A percentile compares a stretch with the other conserved stretches of the same genome.
Evolutionary conservation across 768 basidiomycete genomes (phyloP).

Genomic region (Coprinopsis strossmayeri): DNA sequence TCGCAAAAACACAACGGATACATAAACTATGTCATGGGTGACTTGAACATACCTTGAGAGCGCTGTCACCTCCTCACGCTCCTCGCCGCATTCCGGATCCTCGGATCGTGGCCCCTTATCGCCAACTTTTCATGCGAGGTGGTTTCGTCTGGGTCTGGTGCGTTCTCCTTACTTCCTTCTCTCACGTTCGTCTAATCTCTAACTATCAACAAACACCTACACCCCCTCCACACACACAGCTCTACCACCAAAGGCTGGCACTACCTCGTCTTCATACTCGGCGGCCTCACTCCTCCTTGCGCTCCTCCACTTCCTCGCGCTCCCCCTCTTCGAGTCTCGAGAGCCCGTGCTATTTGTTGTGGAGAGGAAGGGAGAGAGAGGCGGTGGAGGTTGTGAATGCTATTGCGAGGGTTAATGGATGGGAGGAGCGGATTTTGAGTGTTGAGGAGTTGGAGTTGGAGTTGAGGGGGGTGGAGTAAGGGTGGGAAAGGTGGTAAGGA

Average conservation of each 20-base stretch:
- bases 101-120: constrained; percentile 60
- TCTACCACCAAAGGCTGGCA: constrained; percentile 67
- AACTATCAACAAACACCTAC: too few species aligned
- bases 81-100: neutral
- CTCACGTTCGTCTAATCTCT: too few species aligned
- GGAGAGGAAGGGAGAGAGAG: constrained; percentile 55
- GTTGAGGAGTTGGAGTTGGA: too few species aligned
- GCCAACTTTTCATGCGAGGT: constrained; percentile 58
- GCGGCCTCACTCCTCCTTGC: constrained; percentile 59
- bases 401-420: constrained; percentile 59
- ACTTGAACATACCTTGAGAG: neutral
- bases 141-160: constrained; percentile 9
- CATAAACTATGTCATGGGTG: too few species aligned
- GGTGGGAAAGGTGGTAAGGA: too few species aligned
- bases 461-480: too few species aligned
- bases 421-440: too few species aligned
- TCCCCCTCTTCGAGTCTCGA: constrained; percentile 64
- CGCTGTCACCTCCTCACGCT: neutral
- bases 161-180: constrained; percentile 38
- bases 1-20: too few species aligned
- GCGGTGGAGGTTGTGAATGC: constrained; percentile 58
- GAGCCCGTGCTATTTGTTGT: constrained; percentile 68
- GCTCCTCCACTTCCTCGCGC: constrained; percentile 59
- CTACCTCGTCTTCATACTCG: constrained; percentile 68
- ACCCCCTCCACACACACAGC: too few species aligned